Evolutionary conservation across 2,329 filamentous ascomycete species (phyloP).

Genomic region (Didymella arachidicola): DNA sequence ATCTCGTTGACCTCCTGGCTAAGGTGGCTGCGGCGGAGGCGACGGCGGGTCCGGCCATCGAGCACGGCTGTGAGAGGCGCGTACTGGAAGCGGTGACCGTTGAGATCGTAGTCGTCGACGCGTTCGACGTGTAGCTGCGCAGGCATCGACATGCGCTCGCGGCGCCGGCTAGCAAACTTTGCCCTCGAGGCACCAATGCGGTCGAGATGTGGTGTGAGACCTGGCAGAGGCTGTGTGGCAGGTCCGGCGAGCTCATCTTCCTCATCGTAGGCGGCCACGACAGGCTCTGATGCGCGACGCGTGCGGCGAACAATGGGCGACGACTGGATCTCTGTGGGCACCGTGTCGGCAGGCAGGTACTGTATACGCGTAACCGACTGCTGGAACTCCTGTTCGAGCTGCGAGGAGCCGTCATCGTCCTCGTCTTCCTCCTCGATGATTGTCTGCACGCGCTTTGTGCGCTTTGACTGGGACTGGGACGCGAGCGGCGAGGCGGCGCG

Average conservation of each 20-base stretch:
- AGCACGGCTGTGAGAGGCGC: conserved; percentile 45
- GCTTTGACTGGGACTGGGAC: conserved; percentile 42
- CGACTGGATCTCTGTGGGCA: conserved; percentile 23
- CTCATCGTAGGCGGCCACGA: conserved; percentile 30
- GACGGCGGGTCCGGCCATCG: conserved; percentile 46
- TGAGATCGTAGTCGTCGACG: conserved; percentile 35
- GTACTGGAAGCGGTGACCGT: conserved; percentile 43
- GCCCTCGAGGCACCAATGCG: conserved; percentile 38
- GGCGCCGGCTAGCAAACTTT: conserved; percentile 38
- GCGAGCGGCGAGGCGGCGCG: conserved; percentile 40
- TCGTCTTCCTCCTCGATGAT: conserved; percentile 24
- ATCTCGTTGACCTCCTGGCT: conserved; percentile 53
- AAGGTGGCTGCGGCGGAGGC: conserved; percentile 52
- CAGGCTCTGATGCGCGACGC: conserved; percentile 49
- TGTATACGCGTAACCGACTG: conserved; percentile 40
- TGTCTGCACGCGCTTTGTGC: conserved; percentile 42
- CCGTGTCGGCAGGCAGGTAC: conserved; percentile 21
- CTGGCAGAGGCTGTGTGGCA: conserved; percentile 38
- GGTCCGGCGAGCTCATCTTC: conserved; percentile 29
- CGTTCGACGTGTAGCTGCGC: conserved; percentile 41
- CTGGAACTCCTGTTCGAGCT: conserved; percentile 46
- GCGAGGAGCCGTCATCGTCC: conserved; percentile 34
- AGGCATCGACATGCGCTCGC: conserved; percentile 48
- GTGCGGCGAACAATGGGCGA: conserved; percentile 30
- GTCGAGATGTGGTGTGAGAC: conserved; percentile 45